Percentiles rank a stretch among this genome's conserved stretches.
These are phyloP conservation scores for Yamadazyma sp. DNA, from an alignment of 1,139 yeast genomes.

Conservation along the genomic window DNA sequence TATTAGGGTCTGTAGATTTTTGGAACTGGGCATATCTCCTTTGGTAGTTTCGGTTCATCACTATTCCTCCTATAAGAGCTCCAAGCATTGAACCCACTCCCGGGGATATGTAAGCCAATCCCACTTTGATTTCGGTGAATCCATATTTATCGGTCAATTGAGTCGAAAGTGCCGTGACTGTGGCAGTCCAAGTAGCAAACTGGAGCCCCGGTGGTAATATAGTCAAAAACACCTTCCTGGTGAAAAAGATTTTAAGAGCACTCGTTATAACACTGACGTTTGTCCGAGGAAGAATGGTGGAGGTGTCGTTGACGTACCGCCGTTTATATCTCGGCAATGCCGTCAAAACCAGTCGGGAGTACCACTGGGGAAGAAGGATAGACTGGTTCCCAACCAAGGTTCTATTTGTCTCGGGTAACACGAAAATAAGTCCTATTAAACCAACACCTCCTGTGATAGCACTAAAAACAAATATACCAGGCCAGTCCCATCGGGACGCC, in stretches of 20 bases:
- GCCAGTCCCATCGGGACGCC: conserved; percentile 63
- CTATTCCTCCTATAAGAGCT: conserved; percentile 46
- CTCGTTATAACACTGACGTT: conserved; percentile 38
- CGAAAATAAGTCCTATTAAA: conserved; percentile 32
- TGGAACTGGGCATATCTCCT: conserved; percentile 27
- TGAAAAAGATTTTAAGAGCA: conserved; percentile 41
- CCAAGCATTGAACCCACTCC: conserved; percentile 61
- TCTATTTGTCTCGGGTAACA: conserved; percentile 73
- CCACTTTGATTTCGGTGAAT: conserved; percentile 54
- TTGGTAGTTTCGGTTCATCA: conserved; percentile 46
- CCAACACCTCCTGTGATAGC: conserved; percentile 57
- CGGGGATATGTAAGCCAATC: conserved; percentile 60
- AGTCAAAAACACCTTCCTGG: conserved; percentile 27
- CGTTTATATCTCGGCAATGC: conserved; percentile 16
- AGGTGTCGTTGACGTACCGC: conserved; percentile 18
- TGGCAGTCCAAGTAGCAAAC: conserved; percentile 69
- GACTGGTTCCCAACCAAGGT: conserved; percentile 69
- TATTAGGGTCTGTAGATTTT: conserved; percentile 20
- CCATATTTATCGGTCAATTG: conserved; percentile 48
- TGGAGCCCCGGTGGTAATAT: conserved; percentile 57
- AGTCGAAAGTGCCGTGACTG: conserved; percentile 63
- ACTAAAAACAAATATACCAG: conserved; percentile 74
- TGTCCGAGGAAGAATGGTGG: conserved; percentile 20
- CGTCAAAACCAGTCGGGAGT: conserved; percentile 46
- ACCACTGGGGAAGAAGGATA: conserved; percentile 38